Base-by-base conservation (phyloP, 2,329 filamentous ascomycete species). In the Pezicula carpinea region DNA sequence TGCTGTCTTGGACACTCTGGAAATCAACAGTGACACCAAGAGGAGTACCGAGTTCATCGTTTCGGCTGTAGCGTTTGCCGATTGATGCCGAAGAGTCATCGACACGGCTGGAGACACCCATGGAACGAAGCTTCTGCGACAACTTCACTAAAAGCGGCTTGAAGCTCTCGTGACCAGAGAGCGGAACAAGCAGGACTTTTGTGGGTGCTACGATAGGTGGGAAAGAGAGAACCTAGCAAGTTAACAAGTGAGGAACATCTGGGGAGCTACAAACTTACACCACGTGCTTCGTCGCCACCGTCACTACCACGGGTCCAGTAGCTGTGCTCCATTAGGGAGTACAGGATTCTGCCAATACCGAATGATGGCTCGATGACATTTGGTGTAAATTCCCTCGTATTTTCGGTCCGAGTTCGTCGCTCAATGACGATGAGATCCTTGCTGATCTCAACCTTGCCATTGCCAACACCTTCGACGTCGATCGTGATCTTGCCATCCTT, bases 331-430 rank as follows among this genome's bases (percentile, higher is more conserved):
- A 95, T 87, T 61, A 99, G 73, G 51, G 87, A 84, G 74, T 96
- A 97, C 49, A 97, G 74, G 53, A 97, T 96, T 59, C 92, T 83
- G 50, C 92, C 93, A 62, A 97, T 95, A 75, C 92, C 92, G 61
- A 97, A 99, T 1, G 92, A 97, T 2, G 92, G 93, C 73, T 99
- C 93, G 59, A 97, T 95, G 40, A 95, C 90, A 64, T 96, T 96
- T 50, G 92, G 92, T 1, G 86, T 95, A 72, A 89, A 99, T 66
- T 96, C 91, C 60, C 93, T 81, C 49, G 84, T 81, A 65, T 95
- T 85, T 68, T 96, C 89, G 4, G 83, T 79, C 53, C 89, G 78
- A 58, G 85, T 95, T 59, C 84, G 82, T 72, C 87, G 90, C 72
- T 91, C 87, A 58, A 97, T 89, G 49, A 75, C 80, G 64, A 99